Base-by-base conservation (phyloP, 2,329 filamentous ascomycete species). In the Periconia digitata region DNA sequence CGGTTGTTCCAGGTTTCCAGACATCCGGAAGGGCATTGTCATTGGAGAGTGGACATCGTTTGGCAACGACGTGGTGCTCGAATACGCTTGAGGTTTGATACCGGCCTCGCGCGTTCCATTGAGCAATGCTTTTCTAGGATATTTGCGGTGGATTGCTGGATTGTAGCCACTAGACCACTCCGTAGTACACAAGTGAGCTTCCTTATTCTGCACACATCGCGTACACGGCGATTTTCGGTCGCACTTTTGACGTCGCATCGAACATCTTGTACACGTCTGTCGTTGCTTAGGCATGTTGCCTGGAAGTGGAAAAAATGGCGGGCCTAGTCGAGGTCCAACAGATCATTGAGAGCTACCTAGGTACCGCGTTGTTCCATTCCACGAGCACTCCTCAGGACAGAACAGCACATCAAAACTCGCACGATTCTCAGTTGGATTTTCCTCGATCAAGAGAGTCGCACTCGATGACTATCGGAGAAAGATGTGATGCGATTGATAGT, bases 121-220 rank as follows among this genome's bases (percentile, higher is more conserved):
- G 1, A 44, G 46, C 23, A 54, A 47, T 2, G 41, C 46, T 23
- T 50, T 50, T 16, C 44, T 29, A 8, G 54, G 54, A 10, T 55
- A 68, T 44, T 62, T 66, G 23, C 65, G 56, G 44, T 70, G 66
- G 15, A 70, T 50, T 15, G 53, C 49, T 15, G 65, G 62, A 44
- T 70, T 60, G 51, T 68, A 70, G 8, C 65, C 66, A 38, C 64
- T 53, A 8, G 54, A 50, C 66, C 66, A 70, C 49, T 63, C 55
- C 8, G 60, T 64, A 18, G 62, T 67, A 55, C 66, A 70, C 8
- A 68, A 51, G 39, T 69, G 61, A 12, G 53, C 53, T 50, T 69
- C 64, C 23, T 63, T 63, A 43, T 70, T 66, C 29, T 60, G 59
- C 2, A 67, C 49, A 38, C 66, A 70, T 44, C 66, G 53, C 12